Evolutionary conservation across 495 filamentous ascomycete species (phyloP), one percentile per base, ranked within the genome.

Genomic region (Neurospora sp.): DNA sequence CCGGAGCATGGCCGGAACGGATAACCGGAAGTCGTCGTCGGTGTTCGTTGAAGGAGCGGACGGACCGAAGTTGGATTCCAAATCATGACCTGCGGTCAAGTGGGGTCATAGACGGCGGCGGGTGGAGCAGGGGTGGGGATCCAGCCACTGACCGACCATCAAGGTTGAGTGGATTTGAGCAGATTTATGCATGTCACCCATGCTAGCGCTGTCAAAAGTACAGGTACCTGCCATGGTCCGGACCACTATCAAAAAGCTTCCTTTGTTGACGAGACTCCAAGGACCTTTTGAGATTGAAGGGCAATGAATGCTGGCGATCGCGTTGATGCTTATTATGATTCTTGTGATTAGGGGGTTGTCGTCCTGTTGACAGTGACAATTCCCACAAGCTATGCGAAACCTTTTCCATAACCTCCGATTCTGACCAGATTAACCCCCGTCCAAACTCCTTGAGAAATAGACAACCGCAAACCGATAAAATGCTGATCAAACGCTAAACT

Each of bases 131-230:
- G 54, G 12, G 54, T 31, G 23, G 23, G 27, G 54, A 31, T 62
- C 54, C 54, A 62, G 54, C 54, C 54, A 62, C 54, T 18, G 54
- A 62, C 27, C 23, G 54, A 62, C 54, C 54, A 62, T 27, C 54
- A 62, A 62, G 69, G 20, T 18, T 78, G 78, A 75, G 78, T 59
- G 72, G 72, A 72, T 79, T 80, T 80, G 78, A 80, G 78, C 77
- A 79, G 54, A 74, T 79, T 80, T 79, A 76, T 75, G 71, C 74
- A 39, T 23, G 27, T 5, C 6, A 48, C 39, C 44, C 59, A 44
- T 11, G 14, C 48, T 72, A 41, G 72, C 44, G 70, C 31, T 23
- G 27, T 5, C 1, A 4, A 76, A 73, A 3, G 76, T 75, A 76
- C 18, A 54, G 73, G 72, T 78, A 78, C 76, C 41, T 75, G 27